Percentiles rank a stretch among this genome's conserved stretches.
Evolutionary conservation across 2,329 filamentous ascomycete species (phyloP).

Genomic region (Xenoacremonium recifei): DNA sequence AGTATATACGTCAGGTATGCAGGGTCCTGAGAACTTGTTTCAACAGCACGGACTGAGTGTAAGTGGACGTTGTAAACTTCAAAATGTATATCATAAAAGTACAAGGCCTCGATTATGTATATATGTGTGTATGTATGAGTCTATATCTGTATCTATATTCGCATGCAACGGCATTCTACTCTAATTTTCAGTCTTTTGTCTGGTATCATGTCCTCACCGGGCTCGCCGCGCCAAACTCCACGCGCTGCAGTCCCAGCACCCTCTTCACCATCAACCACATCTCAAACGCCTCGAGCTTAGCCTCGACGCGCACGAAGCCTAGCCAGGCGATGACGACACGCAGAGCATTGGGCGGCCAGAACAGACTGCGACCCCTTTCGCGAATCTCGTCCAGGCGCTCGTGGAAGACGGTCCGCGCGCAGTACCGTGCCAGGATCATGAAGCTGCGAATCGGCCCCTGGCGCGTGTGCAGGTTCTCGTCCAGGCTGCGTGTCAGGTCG

Average conservation of each 20-base stretch:
- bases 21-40: no score
- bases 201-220: constrained; percentile 17
- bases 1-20: no score
- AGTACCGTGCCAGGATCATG: constrained; percentile 68
- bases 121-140: not conserved
- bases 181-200: no score
- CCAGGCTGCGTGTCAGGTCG: constrained; percentile 87
- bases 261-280: constrained; percentile 57
- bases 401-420: constrained; percentile 62
- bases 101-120: no score
- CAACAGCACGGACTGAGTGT: no score
- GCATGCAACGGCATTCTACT: no score
- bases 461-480: constrained; percentile 81
- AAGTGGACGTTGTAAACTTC: no score
- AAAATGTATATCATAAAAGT: no score
- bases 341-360: constrained; percentile 57
- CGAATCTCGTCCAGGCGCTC: constrained; percentile 61
- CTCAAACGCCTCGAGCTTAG: constrained; percentile 64
- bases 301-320: constrained; percentile 57
- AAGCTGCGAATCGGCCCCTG: constrained; percentile 65
- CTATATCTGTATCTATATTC: not conserved
- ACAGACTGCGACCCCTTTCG: constrained; percentile 50
- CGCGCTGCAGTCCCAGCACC: constrained; percentile 33
- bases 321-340: constrained; percentile 56
- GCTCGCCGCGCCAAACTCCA: constrained; percentile 26